Evolutionary conservation across 2,329 filamentous ascomycete species (phyloP).

Genomic region (Cladosporium phlei): DNA sequence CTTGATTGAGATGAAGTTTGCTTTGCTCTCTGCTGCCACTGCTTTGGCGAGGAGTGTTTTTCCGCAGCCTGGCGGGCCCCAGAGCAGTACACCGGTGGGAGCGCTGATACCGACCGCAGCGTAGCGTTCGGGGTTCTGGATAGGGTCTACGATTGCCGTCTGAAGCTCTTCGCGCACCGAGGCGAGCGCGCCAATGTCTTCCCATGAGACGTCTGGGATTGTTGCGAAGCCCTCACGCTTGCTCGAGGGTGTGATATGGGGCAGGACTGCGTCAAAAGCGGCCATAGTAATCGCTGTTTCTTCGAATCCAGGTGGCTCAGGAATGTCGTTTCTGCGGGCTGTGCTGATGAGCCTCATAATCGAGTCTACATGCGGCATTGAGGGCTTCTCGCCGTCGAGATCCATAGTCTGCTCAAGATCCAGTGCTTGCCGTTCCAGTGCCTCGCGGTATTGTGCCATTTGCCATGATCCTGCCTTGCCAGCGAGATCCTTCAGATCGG

Average conservation of each 20-base stretch:
- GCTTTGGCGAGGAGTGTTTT: constrained; percentile 96
- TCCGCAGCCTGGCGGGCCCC: constrained; percentile 93
- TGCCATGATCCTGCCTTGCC: constrained; percentile 61
- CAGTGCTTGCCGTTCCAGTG: constrained; percentile 39
- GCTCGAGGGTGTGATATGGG: constrained; percentile 71
- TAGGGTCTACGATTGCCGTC: constrained; percentile 83
- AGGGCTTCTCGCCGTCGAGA: constrained; percentile 38
- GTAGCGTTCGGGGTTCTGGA: constrained; percentile 75
- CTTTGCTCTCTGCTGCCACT: constrained; percentile 89
- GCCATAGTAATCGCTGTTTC: constrained; percentile 56
- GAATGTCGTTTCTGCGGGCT: constrained; percentile 39
- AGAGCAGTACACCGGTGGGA: constrained; percentile 84
- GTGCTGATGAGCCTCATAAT: constrained; percentile 49
- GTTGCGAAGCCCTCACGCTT: constrained; percentile 93
- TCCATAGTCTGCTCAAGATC: constrained; percentile 45
- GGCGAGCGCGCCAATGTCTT: constrained; percentile 79
- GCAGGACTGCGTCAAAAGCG: constrained; percentile 70
- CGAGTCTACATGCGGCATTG: constrained; percentile 14
- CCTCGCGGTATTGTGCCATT: constrained; percentile 56
- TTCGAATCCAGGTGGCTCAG: constrained; percentile 51
- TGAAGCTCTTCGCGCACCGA: constrained; percentile 76
- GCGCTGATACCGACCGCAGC: constrained; percentile 70
- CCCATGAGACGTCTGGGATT: constrained; percentile 89
- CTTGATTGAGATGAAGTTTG: constrained; percentile 97
- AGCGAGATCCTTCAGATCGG: constrained; percentile 72